Conservation (phyloP, 164 flowering plant species). For the Vitis rupestris region DNA sequence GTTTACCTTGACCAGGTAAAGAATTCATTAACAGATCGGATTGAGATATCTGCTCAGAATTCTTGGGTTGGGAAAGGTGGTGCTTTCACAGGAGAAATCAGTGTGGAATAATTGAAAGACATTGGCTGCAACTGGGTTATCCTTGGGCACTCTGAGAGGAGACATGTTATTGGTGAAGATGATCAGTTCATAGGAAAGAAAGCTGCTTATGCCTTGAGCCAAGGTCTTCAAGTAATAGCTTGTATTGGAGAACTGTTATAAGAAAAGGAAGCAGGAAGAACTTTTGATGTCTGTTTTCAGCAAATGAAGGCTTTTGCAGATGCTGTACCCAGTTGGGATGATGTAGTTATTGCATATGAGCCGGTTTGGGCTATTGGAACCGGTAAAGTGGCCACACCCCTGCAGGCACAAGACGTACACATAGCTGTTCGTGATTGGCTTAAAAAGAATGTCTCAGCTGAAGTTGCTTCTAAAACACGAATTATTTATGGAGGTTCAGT, state of each 20-base stretch:
- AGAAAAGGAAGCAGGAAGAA: constrained; percentile 10
- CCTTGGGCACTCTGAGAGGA: too few relatives aligned
- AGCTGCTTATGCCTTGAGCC: too few relatives aligned
- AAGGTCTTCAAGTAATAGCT: too few relatives aligned
- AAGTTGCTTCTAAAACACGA: constrained; percentile 55
- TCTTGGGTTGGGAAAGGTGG: constrained; percentile 98
- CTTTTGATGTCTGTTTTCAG: constrained; percentile 86
- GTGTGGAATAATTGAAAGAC: constrained; percentile 89
- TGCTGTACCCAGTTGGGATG: constrained; percentile 88
- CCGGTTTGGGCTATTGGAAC: too few relatives aligned
- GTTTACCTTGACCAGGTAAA: too few relatives aligned
- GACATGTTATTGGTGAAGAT: too few relatives aligned
- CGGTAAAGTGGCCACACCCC: too few relatives aligned
- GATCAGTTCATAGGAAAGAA: too few relatives aligned
- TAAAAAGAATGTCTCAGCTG: constrained; percentile 81
- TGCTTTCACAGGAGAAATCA: constrained; percentile 98
- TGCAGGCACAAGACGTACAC: too few relatives aligned
- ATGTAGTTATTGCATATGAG: constrained; percentile 90
- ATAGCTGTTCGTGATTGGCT: too few relatives aligned
- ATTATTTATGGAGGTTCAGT: constrained; percentile 68
- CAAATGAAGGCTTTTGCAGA: constrained; percentile 94
- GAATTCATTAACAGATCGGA: constrained; percentile 60
- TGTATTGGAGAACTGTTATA: too few relatives aligned
- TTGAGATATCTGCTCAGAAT: constrained; percentile 91
- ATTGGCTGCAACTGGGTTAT: constrained; percentile 78